phyloP scores from a whole-genome alignment of 805 yeast species.

The Zygosaccharomyces pseudorouxii region DNA sequence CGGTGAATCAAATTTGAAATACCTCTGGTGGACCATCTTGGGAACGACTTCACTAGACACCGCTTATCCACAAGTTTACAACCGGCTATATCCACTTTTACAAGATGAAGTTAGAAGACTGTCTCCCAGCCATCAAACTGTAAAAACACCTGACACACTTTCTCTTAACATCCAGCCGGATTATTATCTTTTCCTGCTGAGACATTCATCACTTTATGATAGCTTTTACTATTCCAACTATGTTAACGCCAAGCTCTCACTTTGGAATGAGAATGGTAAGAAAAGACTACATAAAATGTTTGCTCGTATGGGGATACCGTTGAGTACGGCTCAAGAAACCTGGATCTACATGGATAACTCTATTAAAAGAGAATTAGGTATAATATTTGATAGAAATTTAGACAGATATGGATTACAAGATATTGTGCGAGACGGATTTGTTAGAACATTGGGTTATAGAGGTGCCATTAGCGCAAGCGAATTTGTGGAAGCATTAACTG shows the following conservation, averaged over 20 bases:
- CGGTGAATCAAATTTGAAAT: constrained; percentile 69
- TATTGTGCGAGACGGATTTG: constrained; percentile 77
- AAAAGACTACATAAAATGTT: constrained; percentile 83
- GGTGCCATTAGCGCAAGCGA: constrained; percentile 90
- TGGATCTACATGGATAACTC: constrained; percentile 88
- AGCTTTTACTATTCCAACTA: constrained; percentile 87
- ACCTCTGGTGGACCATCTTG: constrained; percentile 81
- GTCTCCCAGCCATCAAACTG: constrained; percentile 38
- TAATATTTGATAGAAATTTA: constrained; percentile 63
- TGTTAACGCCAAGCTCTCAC: constrained; percentile 76
- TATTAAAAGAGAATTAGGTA: constrained; percentile 66
- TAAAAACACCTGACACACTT: constrained; percentile 40
- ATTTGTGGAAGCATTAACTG: constrained; percentile 82
- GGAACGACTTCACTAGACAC: constrained; percentile 81
- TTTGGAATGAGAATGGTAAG: constrained; percentile 91
- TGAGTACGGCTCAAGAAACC: constrained; percentile 81
- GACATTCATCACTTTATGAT: constrained; percentile 93
- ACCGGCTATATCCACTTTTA: constrained; percentile 63
- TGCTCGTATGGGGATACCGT: constrained; percentile 93
- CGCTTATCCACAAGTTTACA: constrained; percentile 70
- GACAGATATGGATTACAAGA: constrained; percentile 79
- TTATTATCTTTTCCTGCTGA: constrained; percentile 74
- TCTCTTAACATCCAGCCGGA: constrained; percentile 70
- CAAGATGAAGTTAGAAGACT: constrained; percentile 80
- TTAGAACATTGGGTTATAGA: constrained; percentile 79